phyloP scores from a whole-genome alignment of 2,329 filamentous ascomycete genomes.

The Rhexocercosporidium sp. region DNA sequence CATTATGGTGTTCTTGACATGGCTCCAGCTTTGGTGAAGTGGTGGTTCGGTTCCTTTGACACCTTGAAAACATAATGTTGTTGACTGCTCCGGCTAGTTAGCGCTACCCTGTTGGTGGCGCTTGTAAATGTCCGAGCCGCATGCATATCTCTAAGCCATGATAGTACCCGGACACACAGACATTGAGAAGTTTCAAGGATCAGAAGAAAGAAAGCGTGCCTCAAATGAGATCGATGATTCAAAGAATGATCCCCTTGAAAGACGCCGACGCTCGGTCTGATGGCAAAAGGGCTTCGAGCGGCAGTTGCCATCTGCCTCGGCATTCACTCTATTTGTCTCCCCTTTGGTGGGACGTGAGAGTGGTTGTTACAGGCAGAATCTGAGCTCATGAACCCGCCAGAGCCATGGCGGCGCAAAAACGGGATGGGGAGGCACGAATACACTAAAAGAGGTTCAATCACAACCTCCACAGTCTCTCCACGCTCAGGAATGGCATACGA shows the following conservation, averaged over 20 bases:
- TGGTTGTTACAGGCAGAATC: neutral
- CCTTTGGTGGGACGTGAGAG: neutral
- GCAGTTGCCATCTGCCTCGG: neutral
- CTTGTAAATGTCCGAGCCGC: neutral
- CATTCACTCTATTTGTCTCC: neutral
- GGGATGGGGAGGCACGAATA: neutral
- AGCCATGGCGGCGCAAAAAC: neutral
- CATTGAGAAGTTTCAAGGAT: neutral
- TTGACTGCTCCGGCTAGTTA: neutral
- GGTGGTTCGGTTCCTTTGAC: neutral
- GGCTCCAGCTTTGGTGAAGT: neutral
- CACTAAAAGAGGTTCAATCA: neutral
- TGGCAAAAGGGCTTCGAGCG: neutral
- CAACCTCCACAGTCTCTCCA: neutral
- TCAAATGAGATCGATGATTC: too few relatives aligned
- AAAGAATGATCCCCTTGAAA: neutral
- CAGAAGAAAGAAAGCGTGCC: neutral
- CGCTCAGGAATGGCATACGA: neutral
- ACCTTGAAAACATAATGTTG: neutral
- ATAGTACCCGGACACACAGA: neutral
- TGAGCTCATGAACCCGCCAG: neutral
- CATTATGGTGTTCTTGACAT: neutral
- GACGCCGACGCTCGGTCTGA: neutral
- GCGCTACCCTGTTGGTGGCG: neutral
- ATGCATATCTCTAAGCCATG: neutral